phyloP scores from a whole-genome alignment of 2,329 filamentous ascomycete species.

The Macrophomina phaseolina region DNA sequence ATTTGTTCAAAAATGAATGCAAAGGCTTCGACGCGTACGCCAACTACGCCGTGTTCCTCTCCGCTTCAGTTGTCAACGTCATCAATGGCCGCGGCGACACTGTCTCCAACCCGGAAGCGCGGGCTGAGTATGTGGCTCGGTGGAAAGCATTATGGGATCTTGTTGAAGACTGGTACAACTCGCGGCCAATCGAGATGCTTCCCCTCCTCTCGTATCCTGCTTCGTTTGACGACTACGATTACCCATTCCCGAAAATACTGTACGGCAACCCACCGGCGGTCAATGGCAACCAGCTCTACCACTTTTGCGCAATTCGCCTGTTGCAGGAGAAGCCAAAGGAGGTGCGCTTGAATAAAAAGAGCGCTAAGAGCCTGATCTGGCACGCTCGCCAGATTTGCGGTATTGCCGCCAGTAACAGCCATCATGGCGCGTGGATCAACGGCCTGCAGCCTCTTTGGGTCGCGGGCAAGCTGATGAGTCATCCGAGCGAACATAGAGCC shows the following conservation, averaged over 20 bases:
- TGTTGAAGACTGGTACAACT: conserved; percentile 40
- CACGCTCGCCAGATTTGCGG: conserved; percentile 55
- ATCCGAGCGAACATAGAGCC: conserved; percentile 49
- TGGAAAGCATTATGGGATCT: conserved; percentile 42
- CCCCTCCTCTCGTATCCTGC: conserved; percentile 28
- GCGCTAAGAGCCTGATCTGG: conserved; percentile 49
- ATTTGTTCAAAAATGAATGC: conserved; percentile 43
- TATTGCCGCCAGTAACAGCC: conserved; percentile 52
- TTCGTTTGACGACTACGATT: conserved; percentile 11
- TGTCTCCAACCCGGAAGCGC: conserved; percentile 29
- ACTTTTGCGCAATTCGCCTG: conserved; percentile 31
- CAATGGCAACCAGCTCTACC: conserved; percentile 33
- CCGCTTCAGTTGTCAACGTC: conserved; percentile 50
- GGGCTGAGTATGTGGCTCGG: conserved; percentile 34
- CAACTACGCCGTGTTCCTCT: conserved; percentile 65
- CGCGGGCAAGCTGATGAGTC: conserved; percentile 55
- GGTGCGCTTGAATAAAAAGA: conserved; percentile 23
- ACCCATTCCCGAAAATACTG: conserved; percentile 31
- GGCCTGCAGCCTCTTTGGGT: conserved; percentile 53
- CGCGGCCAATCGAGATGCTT: conserved; percentile 36
- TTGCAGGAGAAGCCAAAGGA: conserved; percentile 38
- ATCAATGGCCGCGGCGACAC: conserved; percentile 34
- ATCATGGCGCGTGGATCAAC: conserved; percentile 50
- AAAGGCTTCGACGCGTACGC: conserved; percentile 61
- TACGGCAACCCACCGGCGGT: conserved; percentile 32